A percentile compares a stretch with the other conserved stretches of the same genome.
These are phyloP conservation scores for Herpetospermum pedunculosum DNA, from an alignment of 306 rosid genomes.

Conservation along the genomic window DNA sequence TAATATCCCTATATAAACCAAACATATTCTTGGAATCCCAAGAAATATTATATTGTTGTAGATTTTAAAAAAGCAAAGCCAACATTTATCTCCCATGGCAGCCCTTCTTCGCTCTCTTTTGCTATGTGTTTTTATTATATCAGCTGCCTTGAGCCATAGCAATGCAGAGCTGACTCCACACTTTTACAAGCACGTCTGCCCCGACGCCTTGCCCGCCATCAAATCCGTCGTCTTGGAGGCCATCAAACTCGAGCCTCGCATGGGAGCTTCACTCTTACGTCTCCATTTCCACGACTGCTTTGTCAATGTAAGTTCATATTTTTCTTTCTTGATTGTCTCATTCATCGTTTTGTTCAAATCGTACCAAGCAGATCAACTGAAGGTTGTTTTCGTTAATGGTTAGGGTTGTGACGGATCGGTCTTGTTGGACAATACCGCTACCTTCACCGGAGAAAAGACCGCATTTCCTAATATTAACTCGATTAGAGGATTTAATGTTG, in stretches of 20 bases:
- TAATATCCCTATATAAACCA: background rate
- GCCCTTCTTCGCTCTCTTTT: slow-evolving; percentile 8
- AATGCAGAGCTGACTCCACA: slow-evolving; percentile 8
- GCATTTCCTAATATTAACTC: slow-evolving; percentile 30
- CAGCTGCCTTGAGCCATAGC: background rate
- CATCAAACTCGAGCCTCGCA: slow-evolving; percentile 10
- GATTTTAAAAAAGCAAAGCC: background rate
- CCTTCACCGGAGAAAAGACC: slow-evolving; percentile 43
- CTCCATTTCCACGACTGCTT: slow-evolving; percentile 25
- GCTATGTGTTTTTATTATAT: slow-evolving; percentile 3
- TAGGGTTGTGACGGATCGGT: slow-evolving; percentile 71
- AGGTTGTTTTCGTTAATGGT: background rate
- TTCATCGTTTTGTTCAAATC: background rate
- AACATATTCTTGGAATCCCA: background rate
- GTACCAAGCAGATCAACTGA: background rate
- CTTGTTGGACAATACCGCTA: slow-evolving; percentile 32
- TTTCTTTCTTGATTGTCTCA: too few species aligned
- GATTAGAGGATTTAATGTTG: slow-evolving; percentile 17
- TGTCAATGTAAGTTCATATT: slow-evolving; percentile 14
- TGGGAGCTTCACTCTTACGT: slow-evolving; percentile 23
- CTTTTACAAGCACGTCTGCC: slow-evolving; percentile 13
- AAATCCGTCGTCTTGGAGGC: background rate
- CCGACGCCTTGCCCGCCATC: slow-evolving; percentile 14
- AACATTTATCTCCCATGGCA: slow-evolving; percentile 2
- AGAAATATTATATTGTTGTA: background rate